phyloP scores from a whole-genome alignment of 1,139 yeast genomes.

The Nakaseomyces sp. region DNA sequence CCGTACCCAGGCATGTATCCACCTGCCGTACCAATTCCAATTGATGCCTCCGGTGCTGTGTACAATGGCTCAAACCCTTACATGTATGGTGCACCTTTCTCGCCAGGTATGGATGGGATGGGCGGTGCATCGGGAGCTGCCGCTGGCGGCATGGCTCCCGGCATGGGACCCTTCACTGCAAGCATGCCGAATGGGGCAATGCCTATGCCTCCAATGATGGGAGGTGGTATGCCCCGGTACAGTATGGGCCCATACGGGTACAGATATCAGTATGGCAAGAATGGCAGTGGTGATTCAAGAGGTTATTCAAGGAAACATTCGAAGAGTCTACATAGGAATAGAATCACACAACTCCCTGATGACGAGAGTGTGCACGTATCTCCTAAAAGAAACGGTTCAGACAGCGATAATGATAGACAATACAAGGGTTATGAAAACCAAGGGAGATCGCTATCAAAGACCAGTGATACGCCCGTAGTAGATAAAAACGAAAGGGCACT shows the following conservation, averaged over 20 bases:
- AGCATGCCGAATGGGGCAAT: background rate
- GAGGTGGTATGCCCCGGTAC: background rate
- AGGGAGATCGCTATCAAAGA: background rate
- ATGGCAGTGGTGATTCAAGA: background rate
- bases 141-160: slow-evolving; percentile 4
- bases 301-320: background rate
- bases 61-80: background rate
- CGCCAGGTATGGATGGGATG: background rate
- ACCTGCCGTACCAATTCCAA: background rate
- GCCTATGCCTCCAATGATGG: slow-evolving; percentile 1
- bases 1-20: slow-evolving; percentile 2
- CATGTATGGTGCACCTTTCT: background rate
- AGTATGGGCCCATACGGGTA: background rate
- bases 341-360: background rate
- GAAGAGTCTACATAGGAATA: background rate
- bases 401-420: slow-evolving; percentile 4
- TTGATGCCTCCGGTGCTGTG: background rate
- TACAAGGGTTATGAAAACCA: background rate
- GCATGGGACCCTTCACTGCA: background rate
- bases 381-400: background rate
- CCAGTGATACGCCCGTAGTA: background rate
- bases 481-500: background rate
- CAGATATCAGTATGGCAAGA: background rate
- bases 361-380: background rate
- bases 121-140: background rate